phyloP scores from a whole-genome alignment of 1,284 basidiomycete species.

The Microbotryum intermedium region DNA sequence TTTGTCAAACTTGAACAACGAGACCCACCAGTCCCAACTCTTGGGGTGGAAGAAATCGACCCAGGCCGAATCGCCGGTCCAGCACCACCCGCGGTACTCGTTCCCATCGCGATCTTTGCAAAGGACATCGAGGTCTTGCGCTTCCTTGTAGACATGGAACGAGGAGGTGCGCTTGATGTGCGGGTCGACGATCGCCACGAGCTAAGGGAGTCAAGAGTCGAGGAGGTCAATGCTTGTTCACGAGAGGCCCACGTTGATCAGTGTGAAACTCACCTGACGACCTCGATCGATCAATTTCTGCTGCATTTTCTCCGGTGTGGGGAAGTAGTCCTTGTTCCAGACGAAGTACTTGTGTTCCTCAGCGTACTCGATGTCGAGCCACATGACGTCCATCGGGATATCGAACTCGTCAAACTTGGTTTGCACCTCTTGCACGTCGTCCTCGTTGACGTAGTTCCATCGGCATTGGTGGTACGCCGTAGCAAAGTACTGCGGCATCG shows the following conservation, averaged over 20 bases:
- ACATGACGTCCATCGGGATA: slow-evolving; percentile 93
- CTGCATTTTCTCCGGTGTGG: slow-evolving; percentile 87
- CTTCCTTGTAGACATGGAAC: slow-evolving; percentile 80
- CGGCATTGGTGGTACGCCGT: slow-evolving; percentile 95
- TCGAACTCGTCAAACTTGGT: slow-evolving; percentile 82
- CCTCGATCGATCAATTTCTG: slow-evolving; percentile 74
- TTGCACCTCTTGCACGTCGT: slow-evolving; percentile 82
- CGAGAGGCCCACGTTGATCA: neutral
- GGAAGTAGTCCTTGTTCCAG: slow-evolving; percentile 88
- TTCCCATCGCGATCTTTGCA: slow-evolving; percentile 71
- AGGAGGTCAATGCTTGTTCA: neutral
- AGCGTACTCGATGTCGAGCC: slow-evolving; percentile 90
- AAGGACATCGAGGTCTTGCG: slow-evolving; percentile 68
- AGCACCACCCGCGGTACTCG: slow-evolving; percentile 98
- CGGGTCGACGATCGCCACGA: slow-evolving; percentile 95
- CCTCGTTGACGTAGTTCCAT: slow-evolving; percentile 93
- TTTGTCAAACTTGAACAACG: slow-evolving; percentile 60
- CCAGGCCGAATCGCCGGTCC: slow-evolving; percentile 92
- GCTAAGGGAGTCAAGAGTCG: too few species aligned
- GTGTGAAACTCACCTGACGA: slow-evolving; percentile 59
- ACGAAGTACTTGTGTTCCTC: slow-evolving; percentile 96
- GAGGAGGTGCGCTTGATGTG: slow-evolving; percentile 76
- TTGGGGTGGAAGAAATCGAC: slow-evolving; percentile 92
- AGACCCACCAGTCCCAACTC: slow-evolving; percentile 85
- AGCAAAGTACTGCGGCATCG: slow-evolving; percentile 81